Base-by-base conservation (phyloP, 371 early-diverging fungal genomes). In the Mucor irregularis region DNA sequence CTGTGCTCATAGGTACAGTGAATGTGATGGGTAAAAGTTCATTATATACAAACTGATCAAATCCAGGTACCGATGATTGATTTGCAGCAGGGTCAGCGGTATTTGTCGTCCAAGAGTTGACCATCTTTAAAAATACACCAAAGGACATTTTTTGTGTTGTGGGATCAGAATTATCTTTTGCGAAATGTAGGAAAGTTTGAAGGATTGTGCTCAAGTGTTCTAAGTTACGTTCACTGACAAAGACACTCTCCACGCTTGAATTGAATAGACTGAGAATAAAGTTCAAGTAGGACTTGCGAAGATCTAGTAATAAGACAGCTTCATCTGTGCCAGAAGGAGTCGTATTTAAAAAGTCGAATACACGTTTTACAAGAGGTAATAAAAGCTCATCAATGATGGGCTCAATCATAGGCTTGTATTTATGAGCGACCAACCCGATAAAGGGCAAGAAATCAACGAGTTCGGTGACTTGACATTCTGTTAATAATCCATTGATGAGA, bases 271-370 rank as follows among this genome's bases (percentile, higher is more conserved):
- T 82, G 19, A 84, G 76, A 44, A 97, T 56, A 69, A 96, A 91
- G 6, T 81, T 82, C 29, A 97, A 72, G 58, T 95, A 96, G 0
- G 90, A 81, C 68, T 88, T 88, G 30, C 90, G 87, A 30, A 97
- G 80, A 22, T 91, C 90, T 9, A 82, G 69, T 48, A 90, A 71
- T 34, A 90, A 73, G 38, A 94, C 56, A 0, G 85, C 84, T 66
- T 95, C 97, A 64, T 97, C 98, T 1, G 94, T 94, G 10, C 98
- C 98, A 49, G 83, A 77, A 1, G 94, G 86, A 1, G 86, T 75
- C 57, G 90, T 88, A 63, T 93, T 89, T 21, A 96, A 71, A 56
- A 92, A 90, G 44, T 80, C 79, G 64, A 93, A 94, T 19, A 93
- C 91, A 37, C 90, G 87, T 52, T 90, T 87, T 1, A 93, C 76